A percentile compares a stretch with the other conserved stretches of the same genome.
Evolutionary conservation across 164 flowering plant species (phyloP).

Genomic region (Paratinospora sagittata): DNA sequence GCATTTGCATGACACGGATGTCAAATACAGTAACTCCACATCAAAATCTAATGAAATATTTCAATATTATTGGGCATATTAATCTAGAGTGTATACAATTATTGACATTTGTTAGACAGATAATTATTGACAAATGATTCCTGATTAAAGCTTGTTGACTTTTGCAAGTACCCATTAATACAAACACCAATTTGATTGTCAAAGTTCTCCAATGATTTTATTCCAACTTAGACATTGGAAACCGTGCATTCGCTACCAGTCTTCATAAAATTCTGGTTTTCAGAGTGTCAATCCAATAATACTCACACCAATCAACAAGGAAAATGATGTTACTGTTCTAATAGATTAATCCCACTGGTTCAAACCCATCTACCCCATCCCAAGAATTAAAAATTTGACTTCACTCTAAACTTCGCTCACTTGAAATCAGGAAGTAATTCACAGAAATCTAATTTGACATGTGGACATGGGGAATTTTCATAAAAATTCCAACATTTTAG

Average conservation of each 20-base stretch:
- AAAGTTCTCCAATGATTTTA: not conserved
- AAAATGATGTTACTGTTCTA: not conserved
- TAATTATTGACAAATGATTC: not conserved
- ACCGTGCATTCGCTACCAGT: not conserved
- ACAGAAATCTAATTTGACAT: no score
- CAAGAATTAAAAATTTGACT: not conserved
- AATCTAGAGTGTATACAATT: not conserved
- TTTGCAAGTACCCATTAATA: not conserved
- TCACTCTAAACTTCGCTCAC: no score
- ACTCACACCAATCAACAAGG: not conserved
- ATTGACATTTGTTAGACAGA: not conserved
- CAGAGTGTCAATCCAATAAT: not conserved
- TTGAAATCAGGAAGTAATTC: no score
- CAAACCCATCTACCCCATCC: not conserved
- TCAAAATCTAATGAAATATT: no score
- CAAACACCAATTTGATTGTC: not conserved
- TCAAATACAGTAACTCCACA: no score
- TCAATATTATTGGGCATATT: not conserved
- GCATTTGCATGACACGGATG: not conserved
- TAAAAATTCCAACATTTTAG: no score
- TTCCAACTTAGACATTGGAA: not conserved
- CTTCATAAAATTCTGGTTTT: not conserved
- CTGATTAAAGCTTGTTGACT: not conserved
- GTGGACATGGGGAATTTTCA: no score
- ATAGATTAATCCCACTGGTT: not conserved